A percentile compares a stretch with the other conserved stretches of the same genome.
These are phyloP conservation scores for Colletotrichum incanum DNA, from an alignment of 2,329 filamentous ascomycete species.

Conservation along the genomic window DNA sequence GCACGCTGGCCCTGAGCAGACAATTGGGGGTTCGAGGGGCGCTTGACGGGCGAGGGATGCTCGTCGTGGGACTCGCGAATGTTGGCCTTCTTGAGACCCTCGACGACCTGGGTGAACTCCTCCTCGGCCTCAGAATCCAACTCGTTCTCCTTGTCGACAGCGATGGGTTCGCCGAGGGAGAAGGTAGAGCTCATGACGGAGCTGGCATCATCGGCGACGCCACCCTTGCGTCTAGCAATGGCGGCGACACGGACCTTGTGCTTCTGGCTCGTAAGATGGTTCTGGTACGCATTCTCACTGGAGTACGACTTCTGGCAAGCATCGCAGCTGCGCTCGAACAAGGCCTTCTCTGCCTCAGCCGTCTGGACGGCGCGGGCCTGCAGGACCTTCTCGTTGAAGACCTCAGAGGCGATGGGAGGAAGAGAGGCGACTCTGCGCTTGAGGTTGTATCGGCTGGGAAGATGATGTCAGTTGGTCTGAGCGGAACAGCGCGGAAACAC, in stretches of 20 bases:
- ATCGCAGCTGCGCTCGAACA: conserved; percentile 87
- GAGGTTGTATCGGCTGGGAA: conserved; percentile 87
- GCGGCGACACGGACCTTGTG: conserved; percentile 79
- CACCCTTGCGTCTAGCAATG: conserved; percentile 53
- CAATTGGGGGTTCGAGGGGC: conserved; percentile 67
- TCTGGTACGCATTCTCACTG: conserved; percentile 95
- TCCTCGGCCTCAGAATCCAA: conserved; percentile 79
- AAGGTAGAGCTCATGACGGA: conserved; percentile 94
- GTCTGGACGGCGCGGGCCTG: conserved; percentile 89
- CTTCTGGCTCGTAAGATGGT: conserved; percentile 92
- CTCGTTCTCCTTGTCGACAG: conserved; percentile 59
- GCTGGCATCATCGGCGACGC: conserved; percentile 74
- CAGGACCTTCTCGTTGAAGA: conserved; percentile 96
- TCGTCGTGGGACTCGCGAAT: conserved; percentile 66
- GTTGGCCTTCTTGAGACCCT: conserved; percentile 82
- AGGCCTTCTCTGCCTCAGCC: conserved; percentile 88
- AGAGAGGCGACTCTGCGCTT: conserved; percentile 94
- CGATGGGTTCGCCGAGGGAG: conserved; percentile 86
- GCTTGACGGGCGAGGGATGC: conserved; percentile 66
- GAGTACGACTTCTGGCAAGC: conserved; percentile 94
- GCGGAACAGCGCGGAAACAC: conserved; percentile 5
- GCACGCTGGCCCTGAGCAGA: conserved; percentile 60
- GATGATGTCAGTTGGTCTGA: conserved; percentile 41
- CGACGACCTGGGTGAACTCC: conserved; percentile 84
- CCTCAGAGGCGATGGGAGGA: conserved; percentile 90